These are phyloP conservation scores for Eucalyptus guilfoylei DNA, from an alignment of 345 rosid species.

Conservation along the genomic window DNA sequence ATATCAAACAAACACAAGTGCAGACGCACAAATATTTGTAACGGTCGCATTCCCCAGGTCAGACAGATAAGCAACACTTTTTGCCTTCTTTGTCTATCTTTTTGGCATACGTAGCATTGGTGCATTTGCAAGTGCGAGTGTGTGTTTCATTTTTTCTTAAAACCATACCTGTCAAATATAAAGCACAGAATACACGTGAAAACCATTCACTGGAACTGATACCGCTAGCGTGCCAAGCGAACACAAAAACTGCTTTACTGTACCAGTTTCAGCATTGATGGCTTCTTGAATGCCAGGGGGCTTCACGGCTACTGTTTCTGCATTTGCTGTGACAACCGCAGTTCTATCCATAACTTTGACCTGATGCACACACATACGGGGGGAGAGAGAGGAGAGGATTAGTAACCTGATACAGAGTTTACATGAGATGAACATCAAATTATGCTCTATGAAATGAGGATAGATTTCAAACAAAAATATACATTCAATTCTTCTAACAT, in stretches of 20 bases:
- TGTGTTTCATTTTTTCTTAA: not conserved
- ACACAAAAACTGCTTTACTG: not conserved
- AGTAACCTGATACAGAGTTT: not conserved
- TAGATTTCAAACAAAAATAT: not conserved
- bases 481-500: not conserved
- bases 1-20: not conserved
- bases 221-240: not conserved
- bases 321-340: constrained; percentile 57
- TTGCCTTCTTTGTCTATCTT: not conserved
- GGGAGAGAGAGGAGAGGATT: not conserved
- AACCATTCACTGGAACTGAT: not conserved
- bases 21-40: not conserved
- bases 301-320: constrained; percentile 62
- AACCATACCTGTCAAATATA: not conserved
- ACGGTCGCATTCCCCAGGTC: not conserved
- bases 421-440: not conserved
- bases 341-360: constrained; percentile 88
- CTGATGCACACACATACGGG: constrained; percentile 2
- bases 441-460: not conserved
- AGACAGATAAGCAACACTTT: not conserved
- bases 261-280: constrained; percentile 66
- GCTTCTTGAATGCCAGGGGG: constrained; percentile 90
- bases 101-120: not conserved
- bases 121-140: not conserved
- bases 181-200: not conserved